phyloP scores from a whole-genome alignment of 1,284 basidiomycete genomes.

The Ustilago esculenta region DNA sequence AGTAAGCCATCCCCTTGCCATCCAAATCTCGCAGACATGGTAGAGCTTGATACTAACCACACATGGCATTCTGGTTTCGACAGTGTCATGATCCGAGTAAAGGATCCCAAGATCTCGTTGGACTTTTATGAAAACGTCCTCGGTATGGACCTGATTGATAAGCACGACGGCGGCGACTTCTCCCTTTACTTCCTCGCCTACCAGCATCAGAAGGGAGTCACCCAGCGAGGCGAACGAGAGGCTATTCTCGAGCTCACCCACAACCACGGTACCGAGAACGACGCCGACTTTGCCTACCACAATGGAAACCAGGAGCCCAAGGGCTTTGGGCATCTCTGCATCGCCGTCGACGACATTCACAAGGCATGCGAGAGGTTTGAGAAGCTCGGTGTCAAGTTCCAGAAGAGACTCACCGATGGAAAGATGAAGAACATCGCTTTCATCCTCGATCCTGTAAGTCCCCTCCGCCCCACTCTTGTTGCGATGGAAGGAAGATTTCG shows the following conservation, averaged over 20 bases:
- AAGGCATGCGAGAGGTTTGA: slow-evolving; percentile 86
- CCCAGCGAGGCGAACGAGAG: slow-evolving; percentile 73
- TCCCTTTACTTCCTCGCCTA: slow-evolving; percentile 79
- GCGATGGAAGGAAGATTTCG: not conserved
- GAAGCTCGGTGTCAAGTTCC: slow-evolving; percentile 81
- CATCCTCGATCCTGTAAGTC: slow-evolving; percentile 77
- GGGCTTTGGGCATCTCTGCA: slow-evolving; percentile 74
- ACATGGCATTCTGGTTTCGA: not conserved
- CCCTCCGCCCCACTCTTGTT: not conserved
- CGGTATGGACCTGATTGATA: slow-evolving; percentile 84
- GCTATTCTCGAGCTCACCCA: slow-evolving; percentile 53
- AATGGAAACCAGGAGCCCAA: slow-evolving; percentile 63
- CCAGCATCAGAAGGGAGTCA: slow-evolving; percentile 72
- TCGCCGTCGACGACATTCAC: slow-evolving; percentile 83
- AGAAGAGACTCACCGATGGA: slow-evolving; percentile 86
- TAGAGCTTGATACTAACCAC: no score
- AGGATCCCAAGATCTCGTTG: slow-evolving; percentile 76
- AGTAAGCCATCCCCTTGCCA: slow-evolving; percentile 32
- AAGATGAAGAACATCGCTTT: slow-evolving; percentile 86
- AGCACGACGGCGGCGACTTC: slow-evolving; percentile 70
- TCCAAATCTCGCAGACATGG: no score
- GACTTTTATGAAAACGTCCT: slow-evolving; percentile 70
- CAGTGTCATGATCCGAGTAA: slow-evolving; percentile 86
- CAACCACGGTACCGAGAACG: slow-evolving; percentile 66
- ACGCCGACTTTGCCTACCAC: slow-evolving; percentile 58